Evolutionary conservation across 2,329 filamentous ascomycete species (phyloP).

Genomic region (Ophiostoma ulmi): DNA sequence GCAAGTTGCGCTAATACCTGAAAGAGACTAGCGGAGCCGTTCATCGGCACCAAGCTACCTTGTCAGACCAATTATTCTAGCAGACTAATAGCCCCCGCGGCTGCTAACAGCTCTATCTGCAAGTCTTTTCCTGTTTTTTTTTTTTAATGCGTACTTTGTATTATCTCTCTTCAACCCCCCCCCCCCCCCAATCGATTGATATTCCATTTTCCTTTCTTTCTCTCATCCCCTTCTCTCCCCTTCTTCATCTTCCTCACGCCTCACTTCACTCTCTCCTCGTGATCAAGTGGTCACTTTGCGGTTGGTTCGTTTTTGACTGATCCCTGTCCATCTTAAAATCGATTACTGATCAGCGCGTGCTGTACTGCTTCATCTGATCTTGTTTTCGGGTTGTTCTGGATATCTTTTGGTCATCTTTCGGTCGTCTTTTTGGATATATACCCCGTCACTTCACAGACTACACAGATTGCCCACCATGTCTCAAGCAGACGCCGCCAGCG

Average conservation of each 20-base stretch:
- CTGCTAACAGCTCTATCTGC: neutral
- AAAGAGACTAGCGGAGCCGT: neutral
- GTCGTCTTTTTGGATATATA: too few species aligned
- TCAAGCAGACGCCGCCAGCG: slow-evolving; percentile 7
- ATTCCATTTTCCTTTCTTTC: neutral
- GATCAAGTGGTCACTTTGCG: slow-evolving; percentile 35
- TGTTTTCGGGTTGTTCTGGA: slow-evolving; percentile 23
- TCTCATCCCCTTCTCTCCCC: neutral
- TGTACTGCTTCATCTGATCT: neutral
- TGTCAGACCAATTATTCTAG: neutral
- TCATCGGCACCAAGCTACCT: neutral
- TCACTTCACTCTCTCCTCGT: slow-evolving; percentile 13
- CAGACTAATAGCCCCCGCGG: neutral
- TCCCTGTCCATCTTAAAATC: neutral
- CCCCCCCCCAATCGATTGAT: too few species aligned
- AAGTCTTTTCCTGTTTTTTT: neutral
- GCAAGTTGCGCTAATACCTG: neutral
- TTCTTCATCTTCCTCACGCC: neutral
- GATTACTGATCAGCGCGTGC: neutral
- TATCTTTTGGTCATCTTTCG: neutral
- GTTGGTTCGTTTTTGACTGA: slow-evolving; percentile 44
- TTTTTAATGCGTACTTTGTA: neutral
- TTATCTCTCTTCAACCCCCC: neutral
- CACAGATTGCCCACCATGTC: slow-evolving; percentile 17
- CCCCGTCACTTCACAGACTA: slow-evolving; percentile 21